Evolutionary conservation across 257 asterid species (phyloP).

Genomic region (Salvia miltiorrhiza): DNA sequence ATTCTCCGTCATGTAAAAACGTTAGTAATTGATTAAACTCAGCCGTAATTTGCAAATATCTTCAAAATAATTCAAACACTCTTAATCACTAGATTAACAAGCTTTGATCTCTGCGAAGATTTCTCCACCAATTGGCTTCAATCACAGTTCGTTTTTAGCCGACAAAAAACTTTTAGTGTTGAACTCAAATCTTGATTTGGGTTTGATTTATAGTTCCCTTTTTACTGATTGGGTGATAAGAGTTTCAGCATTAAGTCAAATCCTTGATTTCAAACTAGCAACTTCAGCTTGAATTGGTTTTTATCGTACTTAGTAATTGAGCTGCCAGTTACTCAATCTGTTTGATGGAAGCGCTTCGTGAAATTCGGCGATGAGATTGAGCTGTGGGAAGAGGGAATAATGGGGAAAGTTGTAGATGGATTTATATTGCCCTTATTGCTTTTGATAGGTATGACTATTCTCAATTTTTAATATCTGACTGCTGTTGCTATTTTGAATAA

Average conservation of each 20-base stretch:
- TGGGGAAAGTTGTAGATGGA: conserved; percentile 57
- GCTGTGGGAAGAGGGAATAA: conserved; percentile 35
- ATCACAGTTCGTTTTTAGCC: not conserved
- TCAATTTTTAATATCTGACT: not conserved
- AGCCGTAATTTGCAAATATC: not conserved
- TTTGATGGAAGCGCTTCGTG: conserved; percentile 15
- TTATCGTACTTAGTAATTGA: not conserved
- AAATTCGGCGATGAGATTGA: conserved; percentile 29
- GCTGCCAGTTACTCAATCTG: not conserved
- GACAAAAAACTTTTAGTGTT: not conserved
- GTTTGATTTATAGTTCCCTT: not conserved
- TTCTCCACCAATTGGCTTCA: conserved; percentile 3
- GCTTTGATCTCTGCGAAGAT: conserved; percentile 10
- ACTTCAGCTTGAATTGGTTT: conserved; percentile 14
- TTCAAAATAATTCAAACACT: conserved; percentile 10
- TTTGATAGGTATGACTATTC: conserved; percentile 45
- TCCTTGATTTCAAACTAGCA: not conserved
- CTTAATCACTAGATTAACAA: not conserved
- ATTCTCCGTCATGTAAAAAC: not conserved
- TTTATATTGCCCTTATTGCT: conserved; percentile 74
- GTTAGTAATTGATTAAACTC: not conserved
- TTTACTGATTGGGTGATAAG: too few relatives aligned
- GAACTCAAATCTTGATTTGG: not conserved
- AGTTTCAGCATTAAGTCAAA: too few relatives aligned
- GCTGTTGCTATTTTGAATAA: too few relatives aligned